Percentiles rank a stretch among this genome's conserved stretches.
Evolutionary conservation across 768 basidiomycete species (phyloP).

Genomic region (Chiua virens): DNA sequence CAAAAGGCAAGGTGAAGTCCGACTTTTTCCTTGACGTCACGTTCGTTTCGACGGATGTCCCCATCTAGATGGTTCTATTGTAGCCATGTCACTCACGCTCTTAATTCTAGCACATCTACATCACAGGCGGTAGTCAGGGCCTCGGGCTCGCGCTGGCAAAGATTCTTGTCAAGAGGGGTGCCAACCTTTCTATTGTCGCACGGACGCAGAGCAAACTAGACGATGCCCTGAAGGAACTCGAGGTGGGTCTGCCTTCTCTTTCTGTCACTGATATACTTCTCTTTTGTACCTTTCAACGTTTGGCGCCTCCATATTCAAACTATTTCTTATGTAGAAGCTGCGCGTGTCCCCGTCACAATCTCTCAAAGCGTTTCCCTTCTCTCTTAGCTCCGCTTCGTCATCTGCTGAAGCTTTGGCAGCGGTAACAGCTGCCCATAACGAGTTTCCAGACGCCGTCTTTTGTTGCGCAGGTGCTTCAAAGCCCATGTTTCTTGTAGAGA

Average conservation of each 20-base stretch:
- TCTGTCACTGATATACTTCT: no score
- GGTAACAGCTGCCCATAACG: conserved; percentile 55
- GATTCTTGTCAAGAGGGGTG: conserved; percentile 64
- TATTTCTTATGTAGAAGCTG: conserved; percentile 40
- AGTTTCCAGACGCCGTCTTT: conserved; percentile 74
- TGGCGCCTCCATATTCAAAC: no score
- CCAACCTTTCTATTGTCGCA: conserved; percentile 84
- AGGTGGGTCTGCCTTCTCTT: conserved; percentile 46
- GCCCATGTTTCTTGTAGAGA: conserved; percentile 77
- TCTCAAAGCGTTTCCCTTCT: conserved; percentile 64
- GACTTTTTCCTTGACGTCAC: no score
- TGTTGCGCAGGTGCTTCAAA: conserved; percentile 72
- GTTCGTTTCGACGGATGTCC: no score
- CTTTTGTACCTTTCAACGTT: no score
- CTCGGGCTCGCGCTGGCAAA: conserved; percentile 75
- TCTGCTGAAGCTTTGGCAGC: conserved; percentile 63
- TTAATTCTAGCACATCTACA: conserved; percentile 66
- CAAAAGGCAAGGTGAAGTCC: conserved; percentile 40
- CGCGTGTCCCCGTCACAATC: conserved; percentile 60
- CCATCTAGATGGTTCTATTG: no score
- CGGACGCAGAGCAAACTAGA: conserved; percentile 65
- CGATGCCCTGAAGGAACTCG: conserved; percentile 56
- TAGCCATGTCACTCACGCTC: neutral
- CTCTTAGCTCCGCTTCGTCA: conserved; percentile 50
- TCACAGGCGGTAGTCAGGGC: conserved; percentile 83